These are phyloP conservation scores for Euryodendron excelsum DNA, from an alignment of 148 eudicot genomes.

Conservation along the genomic window DNA sequence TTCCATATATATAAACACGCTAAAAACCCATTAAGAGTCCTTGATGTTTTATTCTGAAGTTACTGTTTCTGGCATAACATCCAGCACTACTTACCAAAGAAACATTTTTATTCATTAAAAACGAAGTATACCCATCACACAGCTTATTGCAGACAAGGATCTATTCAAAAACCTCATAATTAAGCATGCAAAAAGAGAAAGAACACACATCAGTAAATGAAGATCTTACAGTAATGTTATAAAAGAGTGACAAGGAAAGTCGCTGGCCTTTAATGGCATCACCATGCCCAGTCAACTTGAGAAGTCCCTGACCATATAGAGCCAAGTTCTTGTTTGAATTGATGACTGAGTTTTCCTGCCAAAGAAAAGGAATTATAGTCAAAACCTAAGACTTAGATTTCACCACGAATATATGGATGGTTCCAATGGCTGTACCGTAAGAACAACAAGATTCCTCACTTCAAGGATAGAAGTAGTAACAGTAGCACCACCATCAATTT, in stretches of 20 bases:
- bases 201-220: not conserved
- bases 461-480: conserved; percentile 73
- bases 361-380: conserved; percentile 5
- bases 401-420: not conserved
- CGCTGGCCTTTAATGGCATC: conserved; percentile 81
- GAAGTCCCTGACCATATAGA: conserved; percentile 74
- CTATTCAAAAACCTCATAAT: not conserved
- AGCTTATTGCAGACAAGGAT: not conserved
- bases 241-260: conserved; percentile 70
- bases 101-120: not conserved
- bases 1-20: not conserved
- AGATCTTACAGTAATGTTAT: conserved; percentile 69
- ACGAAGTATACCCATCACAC: not conserved
- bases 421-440: conserved; percentile 42
- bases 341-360: conserved; percentile 72
- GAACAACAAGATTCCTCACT: conserved; percentile 74
- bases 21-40: not conserved
- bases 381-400: conserved; percentile 6
- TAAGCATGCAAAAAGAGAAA: not conserved
- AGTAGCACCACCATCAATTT: conserved; percentile 69
- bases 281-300: conserved; percentile 65
- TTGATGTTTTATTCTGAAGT: not conserved
- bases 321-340: conserved; percentile 77
- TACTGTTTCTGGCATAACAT: not conserved
- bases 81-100: not conserved